phyloP scores from a whole-genome alignment of 257 asterid genomes.

The Nicotiana undulata region DNA sequence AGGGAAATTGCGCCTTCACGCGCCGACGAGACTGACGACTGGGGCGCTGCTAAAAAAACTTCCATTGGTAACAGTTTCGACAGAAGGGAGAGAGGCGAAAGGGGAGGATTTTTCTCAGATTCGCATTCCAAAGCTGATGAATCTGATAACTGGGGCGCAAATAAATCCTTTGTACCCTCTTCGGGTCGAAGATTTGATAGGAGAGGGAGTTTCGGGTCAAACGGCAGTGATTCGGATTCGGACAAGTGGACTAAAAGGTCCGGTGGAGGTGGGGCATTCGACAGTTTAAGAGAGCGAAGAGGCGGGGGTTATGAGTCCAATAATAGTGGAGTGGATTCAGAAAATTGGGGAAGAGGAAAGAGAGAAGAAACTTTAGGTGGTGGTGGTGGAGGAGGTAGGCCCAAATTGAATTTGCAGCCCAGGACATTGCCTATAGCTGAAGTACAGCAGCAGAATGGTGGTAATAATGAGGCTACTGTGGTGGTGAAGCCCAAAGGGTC shows the following conservation, averaged over 20 bases:
- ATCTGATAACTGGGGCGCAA: conserved; percentile 76
- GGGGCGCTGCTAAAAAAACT: conserved; percentile 69
- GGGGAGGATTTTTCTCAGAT: conserved; percentile 77
- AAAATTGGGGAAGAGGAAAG: conserved; percentile 18
- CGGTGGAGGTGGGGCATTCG: conserved; percentile 12
- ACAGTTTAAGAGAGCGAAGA: conserved; percentile 13
- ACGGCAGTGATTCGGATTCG: conserved; percentile 57
- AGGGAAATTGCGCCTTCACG: conserved; percentile 58
- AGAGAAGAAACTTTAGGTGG: conserved; percentile 7
- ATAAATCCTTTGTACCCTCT: conserved; percentile 59
- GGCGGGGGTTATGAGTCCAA: conserved; percentile 2
- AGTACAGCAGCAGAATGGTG: conserved; percentile 21
- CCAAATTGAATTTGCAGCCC: conserved; percentile 31
- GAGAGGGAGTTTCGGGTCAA: conserved; percentile 59
- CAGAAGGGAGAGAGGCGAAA: conserved; percentile 74
- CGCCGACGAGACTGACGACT: conserved; percentile 84
- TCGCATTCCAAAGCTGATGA: conserved; percentile 82
- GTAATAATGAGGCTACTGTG: conserved; percentile 9
- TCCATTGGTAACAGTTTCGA: conserved; percentile 46
- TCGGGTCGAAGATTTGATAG: conserved; percentile 57
- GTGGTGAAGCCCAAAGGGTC: conserved; percentile 51
- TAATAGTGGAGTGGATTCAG: conserved; percentile 6
- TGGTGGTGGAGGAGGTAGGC: conserved; percentile 11
- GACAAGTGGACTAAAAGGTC: conserved; percentile 56
- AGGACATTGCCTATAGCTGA: conserved; percentile 35